A percentile compares a stretch with the other conserved stretches of the same genome.
Evolutionary conservation across 805 yeast species (phyloP).

Genomic region (Barnettozyma wickerhamii): DNA sequence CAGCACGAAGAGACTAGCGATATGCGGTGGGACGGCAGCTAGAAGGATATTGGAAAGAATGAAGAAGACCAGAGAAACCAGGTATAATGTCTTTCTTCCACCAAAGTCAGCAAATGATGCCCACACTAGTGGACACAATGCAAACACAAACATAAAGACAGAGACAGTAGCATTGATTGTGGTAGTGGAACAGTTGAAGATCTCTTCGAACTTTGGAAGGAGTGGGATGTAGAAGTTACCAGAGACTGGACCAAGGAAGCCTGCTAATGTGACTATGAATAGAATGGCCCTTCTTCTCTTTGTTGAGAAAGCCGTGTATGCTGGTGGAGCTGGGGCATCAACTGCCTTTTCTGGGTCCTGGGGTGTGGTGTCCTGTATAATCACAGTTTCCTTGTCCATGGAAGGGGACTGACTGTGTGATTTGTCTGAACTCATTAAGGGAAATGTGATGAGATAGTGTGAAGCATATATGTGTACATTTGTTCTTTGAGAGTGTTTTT

Average conservation of each 20-base stretch:
- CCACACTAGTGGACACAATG: slow-evolving; percentile 53
- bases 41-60: slow-evolving; percentile 61
- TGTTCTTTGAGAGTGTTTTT: no score
- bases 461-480: no score
- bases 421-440: no score
- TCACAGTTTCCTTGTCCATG: no score
- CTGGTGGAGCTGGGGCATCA: no score
- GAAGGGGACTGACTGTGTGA: no score
- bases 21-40: slow-evolving; percentile 57
- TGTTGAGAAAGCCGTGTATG: slow-evolving; percentile 32
- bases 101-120: slow-evolving; percentile 52
- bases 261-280: slow-evolving; percentile 41
- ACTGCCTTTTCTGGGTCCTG: no score
- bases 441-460: no score
- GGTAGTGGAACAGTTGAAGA: slow-evolving; percentile 37
- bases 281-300: slow-evolving; percentile 32
- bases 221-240: slow-evolving; percentile 58
- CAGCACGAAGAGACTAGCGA: slow-evolving; percentile 64
- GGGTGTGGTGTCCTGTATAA: no score
- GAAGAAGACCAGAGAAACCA: slow-evolving; percentile 53
- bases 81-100: slow-evolving; percentile 62
- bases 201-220: slow-evolving; percentile 39
- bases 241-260: slow-evolving; percentile 52
- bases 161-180: slow-evolving; percentile 53
- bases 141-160: slow-evolving; percentile 52